Conservation (phyloP, 768 basidiomycete genomes). For the Pholiota conissans region DNA sequence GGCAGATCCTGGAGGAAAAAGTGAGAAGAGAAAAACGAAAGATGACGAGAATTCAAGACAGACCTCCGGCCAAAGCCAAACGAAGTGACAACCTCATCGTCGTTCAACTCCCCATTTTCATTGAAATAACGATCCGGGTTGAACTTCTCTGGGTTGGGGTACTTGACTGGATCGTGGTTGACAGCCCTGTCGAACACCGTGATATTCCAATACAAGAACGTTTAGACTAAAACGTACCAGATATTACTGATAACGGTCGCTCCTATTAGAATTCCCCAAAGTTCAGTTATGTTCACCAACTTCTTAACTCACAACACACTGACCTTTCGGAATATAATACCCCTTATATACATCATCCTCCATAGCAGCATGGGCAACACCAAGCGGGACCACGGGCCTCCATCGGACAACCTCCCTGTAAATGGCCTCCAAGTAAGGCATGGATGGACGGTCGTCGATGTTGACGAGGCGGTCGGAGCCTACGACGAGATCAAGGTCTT, state of each 20-base stretch:
- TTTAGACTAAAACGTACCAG: neutral
- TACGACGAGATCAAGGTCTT: neutral
- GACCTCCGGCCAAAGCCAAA: constrained; percentile 5
- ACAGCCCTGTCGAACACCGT: neutral
- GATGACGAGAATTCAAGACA: neutral
- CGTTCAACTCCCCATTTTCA: neutral
- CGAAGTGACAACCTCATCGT: neutral
- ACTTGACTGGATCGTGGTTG: neutral
- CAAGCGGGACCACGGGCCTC: neutral
- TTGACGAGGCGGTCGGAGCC: neutral
- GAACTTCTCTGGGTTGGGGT: neutral
- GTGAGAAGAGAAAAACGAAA: neutral
- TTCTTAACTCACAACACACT: too few species aligned
- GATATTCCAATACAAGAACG: too few species aligned
- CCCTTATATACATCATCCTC: constrained; percentile 2
- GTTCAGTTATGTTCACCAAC: too few species aligned
- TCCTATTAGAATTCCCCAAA: too few species aligned
- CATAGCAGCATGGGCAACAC: neutral
- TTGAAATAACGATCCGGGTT: constrained; percentile 2
- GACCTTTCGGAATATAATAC: constrained; percentile 7
- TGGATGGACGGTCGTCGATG: neutral
- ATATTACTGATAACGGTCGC: neutral
- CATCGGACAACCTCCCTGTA: constrained; percentile 3
- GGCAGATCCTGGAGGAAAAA: neutral
- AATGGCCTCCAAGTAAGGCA: neutral